A percentile compares a stretch with the other conserved stretches of the same genome.
Evolutionary conservation across 2,329 filamentous ascomycete species (phyloP).

Genomic region (Tolypocladium ovalisporum): DNA sequence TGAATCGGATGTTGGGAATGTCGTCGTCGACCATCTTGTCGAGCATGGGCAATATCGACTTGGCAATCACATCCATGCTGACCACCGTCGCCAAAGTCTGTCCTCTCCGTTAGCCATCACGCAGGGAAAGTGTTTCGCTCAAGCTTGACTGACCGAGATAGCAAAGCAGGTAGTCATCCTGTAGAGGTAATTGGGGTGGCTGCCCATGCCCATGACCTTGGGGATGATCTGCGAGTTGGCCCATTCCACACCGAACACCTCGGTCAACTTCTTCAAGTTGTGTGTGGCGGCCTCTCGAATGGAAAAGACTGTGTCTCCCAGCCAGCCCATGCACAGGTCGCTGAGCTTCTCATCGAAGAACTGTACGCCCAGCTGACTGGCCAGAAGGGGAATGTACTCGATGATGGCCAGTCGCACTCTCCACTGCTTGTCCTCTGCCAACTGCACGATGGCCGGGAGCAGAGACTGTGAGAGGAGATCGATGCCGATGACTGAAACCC

Average conservation of each 20-base stretch:
- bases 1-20: conserved; percentile 98
- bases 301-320: conserved; percentile 96
- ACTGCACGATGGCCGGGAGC: conserved; percentile 90
- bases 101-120: background rate
- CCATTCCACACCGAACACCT: conserved; percentile 98
- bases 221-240: conserved; percentile 94
- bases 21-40: conserved; percentile 88
- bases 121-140: background rate
- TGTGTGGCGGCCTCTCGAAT: conserved; percentile 95
- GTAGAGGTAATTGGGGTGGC: conserved; percentile 97
- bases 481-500: conserved; percentile 78
- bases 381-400: conserved; percentile 94
- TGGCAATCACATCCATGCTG: conserved; percentile 83
- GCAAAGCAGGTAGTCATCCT: conserved; percentile 99
- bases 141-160: conserved; percentile 64
- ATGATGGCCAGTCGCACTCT: conserved; percentile 95
- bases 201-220: conserved; percentile 97
- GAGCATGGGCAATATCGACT: conserved; percentile 90
- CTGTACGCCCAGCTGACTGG: conserved; percentile 87
- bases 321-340: conserved; percentile 94
- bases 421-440: conserved; percentile 99
- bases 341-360: conserved; percentile 98
- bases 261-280: conserved; percentile 95
- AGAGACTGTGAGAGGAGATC: conserved; percentile 93
- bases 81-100: conserved; percentile 91